phyloP scores from a whole-genome alignment of 106 monocot species.

The Triglochin maritima region DNA sequence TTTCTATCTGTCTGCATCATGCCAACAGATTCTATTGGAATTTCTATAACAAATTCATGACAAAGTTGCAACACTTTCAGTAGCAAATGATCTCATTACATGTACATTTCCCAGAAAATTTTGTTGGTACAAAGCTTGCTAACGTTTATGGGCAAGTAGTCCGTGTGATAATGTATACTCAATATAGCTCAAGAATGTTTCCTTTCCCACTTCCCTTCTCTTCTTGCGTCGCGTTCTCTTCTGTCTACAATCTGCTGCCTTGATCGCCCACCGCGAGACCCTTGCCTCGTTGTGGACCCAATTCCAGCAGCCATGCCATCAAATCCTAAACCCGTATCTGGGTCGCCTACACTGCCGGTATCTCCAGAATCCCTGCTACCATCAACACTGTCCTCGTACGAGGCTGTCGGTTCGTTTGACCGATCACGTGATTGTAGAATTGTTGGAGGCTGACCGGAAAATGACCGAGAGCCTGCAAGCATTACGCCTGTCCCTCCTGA shows the following conservation, averaged over 20 bases:
- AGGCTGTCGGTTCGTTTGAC: slow-evolving; percentile 24
- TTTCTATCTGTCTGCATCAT: no score
- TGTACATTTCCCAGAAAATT: no score
- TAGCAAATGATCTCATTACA: no score
- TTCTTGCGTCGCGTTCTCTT: slow-evolving; percentile 69
- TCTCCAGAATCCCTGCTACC: slow-evolving; percentile 80
- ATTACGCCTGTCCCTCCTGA: slow-evolving; percentile 28
- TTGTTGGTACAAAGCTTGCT: no score
- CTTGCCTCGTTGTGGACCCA: slow-evolving; percentile 28
- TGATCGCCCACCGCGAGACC: slow-evolving; percentile 46
- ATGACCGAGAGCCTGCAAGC: slow-evolving; percentile 45
- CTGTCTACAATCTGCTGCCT: slow-evolving; percentile 61
- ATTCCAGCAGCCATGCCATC: slow-evolving; percentile 36
- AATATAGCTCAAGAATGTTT: slow-evolving; percentile 35
- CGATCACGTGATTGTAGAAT: slow-evolving; percentile 74
- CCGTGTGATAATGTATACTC: no score
- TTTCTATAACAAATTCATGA: no score
- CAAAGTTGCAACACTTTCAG: no score
- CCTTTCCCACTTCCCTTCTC: slow-evolving; percentile 97
- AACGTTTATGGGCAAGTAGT: no score
- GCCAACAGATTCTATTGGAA: no score
- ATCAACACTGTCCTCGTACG: slow-evolving; percentile 54
- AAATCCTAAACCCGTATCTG: slow-evolving; percentile 44
- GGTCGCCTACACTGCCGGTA: slow-evolving; percentile 60
- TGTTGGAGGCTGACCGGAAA: slow-evolving; percentile 54